These are phyloP conservation scores for Euclidium syriacum DNA, from an alignment of 345 rosid genomes.

Conservation along the genomic window DNA sequence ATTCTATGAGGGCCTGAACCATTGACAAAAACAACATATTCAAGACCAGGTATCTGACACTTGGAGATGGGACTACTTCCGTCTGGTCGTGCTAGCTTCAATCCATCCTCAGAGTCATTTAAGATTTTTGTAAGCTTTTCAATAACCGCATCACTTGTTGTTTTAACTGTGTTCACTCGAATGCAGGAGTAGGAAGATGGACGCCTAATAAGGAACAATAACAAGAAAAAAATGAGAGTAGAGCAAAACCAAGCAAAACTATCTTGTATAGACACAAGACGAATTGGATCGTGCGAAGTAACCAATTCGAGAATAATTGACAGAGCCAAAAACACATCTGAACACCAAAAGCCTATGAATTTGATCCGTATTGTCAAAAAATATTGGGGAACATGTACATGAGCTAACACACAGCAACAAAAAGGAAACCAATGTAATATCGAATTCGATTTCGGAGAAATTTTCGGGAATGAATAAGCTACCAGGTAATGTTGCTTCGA, in stretches of 20 bases:
- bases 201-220: slow-evolving; percentile 38
- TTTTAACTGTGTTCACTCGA: slow-evolving; percentile 71
- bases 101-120: slow-evolving; percentile 24
- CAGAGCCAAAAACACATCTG: not conserved
- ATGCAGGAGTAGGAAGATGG: slow-evolving; percentile 88
- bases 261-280: not conserved
- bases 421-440: not conserved
- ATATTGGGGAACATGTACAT: not conserved
- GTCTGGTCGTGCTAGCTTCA: slow-evolving; percentile 22
- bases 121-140: slow-evolving; percentile 53
- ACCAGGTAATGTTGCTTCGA: not conserved
- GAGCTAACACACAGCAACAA: not conserved
- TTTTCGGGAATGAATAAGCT: not conserved
- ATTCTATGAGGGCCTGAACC: slow-evolving; percentile 85
- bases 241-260: not conserved
- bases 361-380: not conserved
- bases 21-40: slow-evolving; percentile 72
- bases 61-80: slow-evolving; percentile 38
- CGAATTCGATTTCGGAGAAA: not conserved
- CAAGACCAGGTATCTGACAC: slow-evolving; percentile 74
- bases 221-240: not conserved
- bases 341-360: not conserved
- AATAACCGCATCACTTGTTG: slow-evolving; percentile 62
- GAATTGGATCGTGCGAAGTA: not conserved
- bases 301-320: not conserved